Evolutionary conservation across 2,329 filamentous ascomycete genomes (phyloP).

Genomic region (Plenodomus lindquistii): DNA sequence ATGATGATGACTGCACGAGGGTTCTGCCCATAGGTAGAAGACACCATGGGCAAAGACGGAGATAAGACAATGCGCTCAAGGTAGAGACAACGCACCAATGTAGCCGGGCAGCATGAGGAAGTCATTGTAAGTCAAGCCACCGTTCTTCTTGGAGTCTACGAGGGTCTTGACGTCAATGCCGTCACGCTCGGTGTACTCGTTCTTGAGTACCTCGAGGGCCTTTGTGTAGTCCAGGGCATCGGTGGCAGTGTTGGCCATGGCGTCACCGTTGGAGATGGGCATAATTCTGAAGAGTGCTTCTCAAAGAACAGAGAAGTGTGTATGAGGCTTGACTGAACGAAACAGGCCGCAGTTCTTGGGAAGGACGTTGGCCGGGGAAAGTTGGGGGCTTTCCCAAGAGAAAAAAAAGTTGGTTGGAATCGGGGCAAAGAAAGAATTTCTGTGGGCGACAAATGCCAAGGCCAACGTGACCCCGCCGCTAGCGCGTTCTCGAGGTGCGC

Average conservation of each 20-base stretch:
- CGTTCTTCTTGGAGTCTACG: slow-evolving; percentile 87
- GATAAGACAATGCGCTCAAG: neutral
- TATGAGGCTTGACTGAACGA: slow-evolving; percentile 23
- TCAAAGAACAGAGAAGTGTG: slow-evolving; percentile 35
- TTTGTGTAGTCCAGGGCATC: slow-evolving; percentile 72
- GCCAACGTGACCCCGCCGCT: slow-evolving; percentile 18
- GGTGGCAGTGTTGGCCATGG: slow-evolving; percentile 54
- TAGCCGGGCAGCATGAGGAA: slow-evolving; percentile 96
- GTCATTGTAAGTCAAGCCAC: slow-evolving; percentile 97
- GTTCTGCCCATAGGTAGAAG: neutral
- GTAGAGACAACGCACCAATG: slow-evolving; percentile 64
- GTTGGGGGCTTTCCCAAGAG: slow-evolving; percentile 55
- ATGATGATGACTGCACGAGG: neutral
- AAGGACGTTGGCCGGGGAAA: slow-evolving; percentile 60
- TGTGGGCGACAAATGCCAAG: slow-evolving; percentile 13
- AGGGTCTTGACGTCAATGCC: slow-evolving; percentile 85
- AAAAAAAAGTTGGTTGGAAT: slow-evolving; percentile 32
- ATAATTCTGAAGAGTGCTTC: slow-evolving; percentile 55
- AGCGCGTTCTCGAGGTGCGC: slow-evolving; percentile 15
- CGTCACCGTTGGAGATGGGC: slow-evolving; percentile 71
- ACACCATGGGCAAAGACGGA: neutral
- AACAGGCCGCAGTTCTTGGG: slow-evolving; percentile 39
- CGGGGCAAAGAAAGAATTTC: slow-evolving; percentile 28
- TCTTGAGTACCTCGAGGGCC: slow-evolving; percentile 77
- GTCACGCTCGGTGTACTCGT: slow-evolving; percentile 77